These are phyloP conservation scores for Chenopodium album DNA, from an alignment of 148 eudicot species.

Conservation along the genomic window DNA sequence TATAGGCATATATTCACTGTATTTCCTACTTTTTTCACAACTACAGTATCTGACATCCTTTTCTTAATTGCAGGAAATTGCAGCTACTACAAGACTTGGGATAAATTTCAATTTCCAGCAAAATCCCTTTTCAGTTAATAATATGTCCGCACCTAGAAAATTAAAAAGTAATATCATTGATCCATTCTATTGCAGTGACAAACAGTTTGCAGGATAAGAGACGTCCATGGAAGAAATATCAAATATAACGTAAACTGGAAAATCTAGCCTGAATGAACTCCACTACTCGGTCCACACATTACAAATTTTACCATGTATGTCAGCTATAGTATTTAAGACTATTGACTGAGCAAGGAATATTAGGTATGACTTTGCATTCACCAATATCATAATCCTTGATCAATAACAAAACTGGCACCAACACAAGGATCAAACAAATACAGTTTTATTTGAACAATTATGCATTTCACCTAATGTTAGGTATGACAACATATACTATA, in stretches of 20 bases:
- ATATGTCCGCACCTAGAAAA: too few species aligned
- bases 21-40: not conserved
- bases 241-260: not conserved
- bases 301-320: not conserved
- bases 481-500: conserved; percentile 1
- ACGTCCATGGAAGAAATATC: too few species aligned
- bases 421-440: not conserved
- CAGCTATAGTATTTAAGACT: not conserved
- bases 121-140: not conserved
- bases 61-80: not conserved
- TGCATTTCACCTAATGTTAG: not conserved
- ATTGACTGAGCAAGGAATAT: not conserved
- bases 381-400: not conserved
- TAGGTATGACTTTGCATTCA: not conserved
- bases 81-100: not conserved
- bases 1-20: too few species aligned
- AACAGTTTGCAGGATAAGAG: too few species aligned
- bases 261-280: not conserved
- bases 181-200: too few species aligned
- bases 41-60: not conserved
- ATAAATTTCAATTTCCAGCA: not conserved
- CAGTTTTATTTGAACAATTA: not conserved
- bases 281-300: not conserved
- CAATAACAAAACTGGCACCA: not conserved
- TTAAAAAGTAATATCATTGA: too few species aligned